phyloP scores from a whole-genome alignment of 768 basidiomycete genomes.

The Boletus edulis region DNA sequence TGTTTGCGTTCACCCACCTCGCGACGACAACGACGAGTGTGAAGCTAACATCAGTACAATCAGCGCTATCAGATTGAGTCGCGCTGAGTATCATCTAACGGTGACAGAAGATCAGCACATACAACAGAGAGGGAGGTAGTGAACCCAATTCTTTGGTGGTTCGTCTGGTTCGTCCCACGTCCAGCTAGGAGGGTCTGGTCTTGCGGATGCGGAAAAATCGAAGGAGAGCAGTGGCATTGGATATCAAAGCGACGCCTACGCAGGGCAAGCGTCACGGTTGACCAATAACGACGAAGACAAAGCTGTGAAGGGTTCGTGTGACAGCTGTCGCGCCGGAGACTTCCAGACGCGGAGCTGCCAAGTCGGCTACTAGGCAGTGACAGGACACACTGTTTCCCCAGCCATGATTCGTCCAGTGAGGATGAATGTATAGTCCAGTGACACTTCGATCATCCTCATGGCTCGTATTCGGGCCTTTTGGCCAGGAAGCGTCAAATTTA shows the following conservation, averaged over 20 bases:
- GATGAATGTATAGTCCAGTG: too few relatives aligned
- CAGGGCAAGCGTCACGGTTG: too few relatives aligned
- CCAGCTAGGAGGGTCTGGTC: conserved; percentile 4
- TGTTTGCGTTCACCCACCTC: too few relatives aligned
- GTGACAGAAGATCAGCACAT: conserved; percentile 18
- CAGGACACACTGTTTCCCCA: too few relatives aligned
- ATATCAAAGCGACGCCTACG: conserved; percentile 1
- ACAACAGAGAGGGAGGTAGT: conserved; percentile 59
- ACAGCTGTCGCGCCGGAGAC: neutral
- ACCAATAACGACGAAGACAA: neutral
- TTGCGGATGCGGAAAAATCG: conserved; percentile 13
- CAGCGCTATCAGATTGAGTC: conserved; percentile 34
- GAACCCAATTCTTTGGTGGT: conserved; percentile 48
- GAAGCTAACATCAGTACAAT: conserved; percentile 63
- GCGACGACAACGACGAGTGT: too few relatives aligned
- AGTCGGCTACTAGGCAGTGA: too few relatives aligned
- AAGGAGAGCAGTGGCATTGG: conserved; percentile 32
- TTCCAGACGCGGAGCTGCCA: too few relatives aligned
- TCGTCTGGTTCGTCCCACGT: conserved; percentile 31
- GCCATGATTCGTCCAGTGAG: too few relatives aligned
- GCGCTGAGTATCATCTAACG: conserved; percentile 1
- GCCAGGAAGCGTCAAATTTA: neutral
- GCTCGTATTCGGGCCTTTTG: neutral
- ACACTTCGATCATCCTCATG: neutral
- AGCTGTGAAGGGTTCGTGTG: neutral